Evolutionary conservation across 2,329 filamentous ascomycete genomes (phyloP), one percentile per base, ranked within the genome.

Genomic region (Sporothrix euskadiensis): DNA sequence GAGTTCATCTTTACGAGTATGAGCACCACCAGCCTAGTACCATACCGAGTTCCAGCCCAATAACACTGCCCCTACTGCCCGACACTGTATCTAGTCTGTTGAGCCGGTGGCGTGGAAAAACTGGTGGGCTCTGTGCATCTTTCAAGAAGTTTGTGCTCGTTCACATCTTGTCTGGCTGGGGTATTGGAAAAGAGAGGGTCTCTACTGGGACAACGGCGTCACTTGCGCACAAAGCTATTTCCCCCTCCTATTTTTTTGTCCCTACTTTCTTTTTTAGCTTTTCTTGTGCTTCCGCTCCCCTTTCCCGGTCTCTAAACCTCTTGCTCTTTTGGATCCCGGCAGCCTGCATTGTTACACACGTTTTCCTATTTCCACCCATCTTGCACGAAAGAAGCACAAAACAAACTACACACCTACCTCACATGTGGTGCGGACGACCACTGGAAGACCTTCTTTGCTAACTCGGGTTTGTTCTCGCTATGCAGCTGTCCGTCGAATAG

Each of bases 401-500:
- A 49, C 49, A 66, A 4, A 66, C 54, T 35, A 63, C 32, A 71
- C 8, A 49, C 44, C 14, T 19, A 70, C 32, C 52, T 59, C 22
- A 61, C 56, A 71, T 30, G 44, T 41, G 16, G 47, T 56, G 22
- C 35, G 69, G n/a, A 68, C 30, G n/a, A 69, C 22, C 47, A 41
- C 30, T 49, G 66, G 47, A 32, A 56, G 35, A 19, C 4, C 52
- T n/a, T 14, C 54, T 76, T 74, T 44, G 78, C 81, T 82, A 78
- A 82, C 78, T 76, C 71, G 77, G 75, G 75, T 75, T 57, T 49
- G 26, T 71, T 71, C 75, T 69, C 75, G 74, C 75, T 75, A 81
- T 83, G 81, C 81, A 84, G 82, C 79, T 77, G 76, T 75, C 80
- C 80, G 78, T 76, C 71, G 76, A 74, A 75, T 74, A 72, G 73